Percentiles rank a stretch among this genome's conserved stretches.
Conservation (phyloP, 768 basidiomycete genomes). For the Mycena metata region DNA sequence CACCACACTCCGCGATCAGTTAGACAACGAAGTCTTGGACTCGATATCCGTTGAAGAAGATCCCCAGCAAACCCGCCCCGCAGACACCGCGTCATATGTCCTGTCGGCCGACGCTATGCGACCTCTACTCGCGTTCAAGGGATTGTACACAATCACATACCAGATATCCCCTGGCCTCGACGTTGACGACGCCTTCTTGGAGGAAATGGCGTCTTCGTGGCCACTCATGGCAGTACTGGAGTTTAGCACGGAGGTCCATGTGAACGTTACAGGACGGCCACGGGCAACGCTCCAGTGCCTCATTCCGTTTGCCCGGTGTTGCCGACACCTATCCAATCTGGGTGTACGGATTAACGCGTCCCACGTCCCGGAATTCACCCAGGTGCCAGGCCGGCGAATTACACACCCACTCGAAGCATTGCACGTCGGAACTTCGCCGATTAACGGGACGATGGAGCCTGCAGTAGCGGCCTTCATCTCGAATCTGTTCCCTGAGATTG, state of each 20-base stretch:
- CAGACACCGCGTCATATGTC: slow-evolving; percentile 1
- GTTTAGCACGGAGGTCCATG: slow-evolving; percentile 5
- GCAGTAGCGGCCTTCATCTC: slow-evolving; percentile 27
- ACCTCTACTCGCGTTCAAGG: slow-evolving; percentile 17
- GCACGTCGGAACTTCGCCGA: slow-evolving; percentile 24
- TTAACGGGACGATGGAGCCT: background rate
- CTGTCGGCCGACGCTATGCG: slow-evolving; percentile 12
- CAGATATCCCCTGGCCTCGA: slow-evolving; percentile 2
- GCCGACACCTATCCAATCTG: background rate
- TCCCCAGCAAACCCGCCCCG: background rate
- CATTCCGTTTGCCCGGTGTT: slow-evolving; percentile 19
- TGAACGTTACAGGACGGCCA: background rate
- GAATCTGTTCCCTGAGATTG: slow-evolving; percentile 19
- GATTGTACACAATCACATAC: background rate
- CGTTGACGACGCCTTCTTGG: slow-evolving; percentile 13
- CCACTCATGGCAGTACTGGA: background rate
- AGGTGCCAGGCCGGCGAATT: slow-evolving; percentile 14
- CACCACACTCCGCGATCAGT: slow-evolving; percentile 19
- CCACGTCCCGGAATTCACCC: slow-evolving; percentile 15
- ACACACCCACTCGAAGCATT: background rate
- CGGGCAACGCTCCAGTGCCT: slow-evolving; percentile 25
- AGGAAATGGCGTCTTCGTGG: slow-evolving; percentile 18
- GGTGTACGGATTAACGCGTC: slow-evolving; percentile 21
- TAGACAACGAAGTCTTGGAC: slow-evolving; percentile 1
- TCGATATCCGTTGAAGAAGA: background rate